Percentiles rank a stretch among this genome's conserved stretches.
phyloP scores from a whole-genome alignment of 305 asterid species.

The Fraxinus xanthoxyloides region DNA sequence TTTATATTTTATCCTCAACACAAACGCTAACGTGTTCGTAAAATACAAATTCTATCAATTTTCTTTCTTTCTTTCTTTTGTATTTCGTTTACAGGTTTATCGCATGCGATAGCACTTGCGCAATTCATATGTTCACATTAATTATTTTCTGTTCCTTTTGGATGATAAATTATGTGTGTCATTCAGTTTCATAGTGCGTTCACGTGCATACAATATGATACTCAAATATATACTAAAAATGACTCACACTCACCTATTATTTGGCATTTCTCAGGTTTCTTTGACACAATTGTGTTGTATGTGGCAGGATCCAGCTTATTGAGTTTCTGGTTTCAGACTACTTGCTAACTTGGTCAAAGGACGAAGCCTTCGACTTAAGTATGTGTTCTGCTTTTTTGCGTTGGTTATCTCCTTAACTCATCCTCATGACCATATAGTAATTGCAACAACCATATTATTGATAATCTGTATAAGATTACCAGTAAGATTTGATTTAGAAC shows the following conservation, averaged over 20 bases:
- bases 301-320: constrained; percentile 91
- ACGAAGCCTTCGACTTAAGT: constrained; percentile 63
- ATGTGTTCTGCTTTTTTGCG: constrained; percentile 6
- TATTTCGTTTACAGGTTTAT: neutral
- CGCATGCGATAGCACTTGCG: neutral
- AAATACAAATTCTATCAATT: neutral
- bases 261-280: neutral
- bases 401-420: constrained; percentile 12
- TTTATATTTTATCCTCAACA: neutral
- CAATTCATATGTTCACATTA: neutral
- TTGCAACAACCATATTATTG: constrained; percentile 3
- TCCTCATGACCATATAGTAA: neutral
- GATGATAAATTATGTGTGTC: neutral
- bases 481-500: neutral
- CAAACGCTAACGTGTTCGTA: neutral
- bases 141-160: neutral
- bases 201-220: neutral
- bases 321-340: constrained; percentile 84
- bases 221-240: neutral
- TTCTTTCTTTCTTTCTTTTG: neutral
- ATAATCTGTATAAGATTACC: neutral
- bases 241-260: neutral
- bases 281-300: constrained; percentile 22
- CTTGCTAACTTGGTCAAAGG: constrained; percentile 65
- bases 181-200: neutral